Evolutionary conservation across 805 yeast genomes (phyloP).

Genomic region (Kazachstania martiniae): DNA sequence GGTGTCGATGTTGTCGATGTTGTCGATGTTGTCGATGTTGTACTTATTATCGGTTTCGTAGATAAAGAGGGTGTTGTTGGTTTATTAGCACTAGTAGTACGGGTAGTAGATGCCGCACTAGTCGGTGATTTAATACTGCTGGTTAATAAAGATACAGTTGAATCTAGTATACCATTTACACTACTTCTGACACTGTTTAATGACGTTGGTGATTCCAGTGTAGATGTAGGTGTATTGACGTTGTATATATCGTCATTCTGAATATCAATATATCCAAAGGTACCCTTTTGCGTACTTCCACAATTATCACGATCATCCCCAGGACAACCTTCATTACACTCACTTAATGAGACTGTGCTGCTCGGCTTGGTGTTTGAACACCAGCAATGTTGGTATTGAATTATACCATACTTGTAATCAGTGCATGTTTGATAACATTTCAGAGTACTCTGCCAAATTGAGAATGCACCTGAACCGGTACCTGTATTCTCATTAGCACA

Average conservation of each 20-base stretch:
- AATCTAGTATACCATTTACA: too few relatives aligned
- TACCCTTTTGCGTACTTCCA: slow-evolving; percentile 11
- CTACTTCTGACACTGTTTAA: too few relatives aligned
- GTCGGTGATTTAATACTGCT: not conserved
- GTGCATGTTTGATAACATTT: slow-evolving; percentile 14
- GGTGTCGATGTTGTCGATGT: slow-evolving; percentile 1
- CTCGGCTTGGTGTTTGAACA: slow-evolving; percentile 15
- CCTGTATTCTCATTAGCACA: slow-evolving; percentile 11
- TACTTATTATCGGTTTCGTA: not conserved
- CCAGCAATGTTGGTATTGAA: slow-evolving; percentile 21
- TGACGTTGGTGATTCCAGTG: too few relatives aligned
- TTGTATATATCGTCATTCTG: slow-evolving; percentile 3
- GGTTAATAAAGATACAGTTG: not conserved
- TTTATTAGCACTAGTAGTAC: too few relatives aligned
- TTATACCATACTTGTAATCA: slow-evolving; percentile 14
- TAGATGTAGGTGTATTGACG: too few relatives aligned
- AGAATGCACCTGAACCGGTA: slow-evolving; percentile 1
- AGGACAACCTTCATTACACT: slow-evolving; percentile 17
- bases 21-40: slow-evolving; percentile 1
- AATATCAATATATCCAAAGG: slow-evolving; percentile 17
- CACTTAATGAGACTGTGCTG: slow-evolving; percentile 7
- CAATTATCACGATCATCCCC: slow-evolving; percentile 21
- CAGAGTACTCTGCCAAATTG: slow-evolving; percentile 5
- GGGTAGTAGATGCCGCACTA: not conserved
- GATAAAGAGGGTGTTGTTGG: not conserved